Conservation (phyloP, 1,284 basidiomycete species). For the Heterobasidion irregulare region DNA sequence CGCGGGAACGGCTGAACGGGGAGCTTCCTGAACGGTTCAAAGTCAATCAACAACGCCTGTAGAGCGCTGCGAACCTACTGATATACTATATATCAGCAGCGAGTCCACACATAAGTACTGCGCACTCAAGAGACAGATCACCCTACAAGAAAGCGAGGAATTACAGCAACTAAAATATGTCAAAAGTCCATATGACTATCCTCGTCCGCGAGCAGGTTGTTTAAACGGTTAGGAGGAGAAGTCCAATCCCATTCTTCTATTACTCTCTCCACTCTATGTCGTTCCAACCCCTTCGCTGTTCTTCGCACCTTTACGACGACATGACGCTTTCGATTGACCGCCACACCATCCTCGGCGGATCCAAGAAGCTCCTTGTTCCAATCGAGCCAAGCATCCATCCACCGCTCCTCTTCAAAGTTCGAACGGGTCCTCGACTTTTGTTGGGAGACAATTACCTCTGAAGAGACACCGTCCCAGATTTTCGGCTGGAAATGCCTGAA, state of each 20-base stretch:
- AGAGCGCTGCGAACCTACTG: no score
- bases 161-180: not conserved
- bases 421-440: conserved; percentile 27
- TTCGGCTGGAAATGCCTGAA: conserved; percentile 66
- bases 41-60: no score
- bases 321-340: conserved; percentile 39
- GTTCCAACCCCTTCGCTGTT: conserved; percentile 48
- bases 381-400: conserved; percentile 28
- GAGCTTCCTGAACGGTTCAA: no score
- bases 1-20: no score
- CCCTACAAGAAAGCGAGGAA: not conserved
- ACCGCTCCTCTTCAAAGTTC: conserved; percentile 16
- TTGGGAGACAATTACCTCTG: conserved; percentile 18
- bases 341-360: conserved; percentile 30
- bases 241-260: conserved; percentile 63
- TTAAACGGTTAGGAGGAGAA: conserved; percentile 21
- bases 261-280: conserved; percentile 59
- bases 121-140: no score
- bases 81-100: no score
- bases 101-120: no score
- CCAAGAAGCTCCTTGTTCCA: conserved; percentile 22
- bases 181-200: not conserved
- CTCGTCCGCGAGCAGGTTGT: conserved; percentile 11
- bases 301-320: conserved; percentile 51
- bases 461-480: conserved; percentile 41